Evolutionary conservation across 495 filamentous ascomycete genomes (phyloP).

Genomic region (Cairneyella variabilis): DNA sequence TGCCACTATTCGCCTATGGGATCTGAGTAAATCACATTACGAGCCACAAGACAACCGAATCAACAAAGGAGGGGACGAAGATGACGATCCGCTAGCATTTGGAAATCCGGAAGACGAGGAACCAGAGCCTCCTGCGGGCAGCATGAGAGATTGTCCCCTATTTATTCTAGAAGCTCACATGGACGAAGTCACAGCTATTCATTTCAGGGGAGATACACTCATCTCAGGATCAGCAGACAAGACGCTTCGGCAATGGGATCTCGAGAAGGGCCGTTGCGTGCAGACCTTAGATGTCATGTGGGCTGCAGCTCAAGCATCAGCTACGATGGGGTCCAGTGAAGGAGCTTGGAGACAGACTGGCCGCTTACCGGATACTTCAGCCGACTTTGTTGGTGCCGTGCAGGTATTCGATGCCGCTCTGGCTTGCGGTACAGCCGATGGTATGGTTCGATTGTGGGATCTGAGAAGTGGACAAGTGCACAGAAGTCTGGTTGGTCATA

Average conservation of each 20-base stretch:
- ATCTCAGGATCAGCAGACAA: conserved; percentile 97
- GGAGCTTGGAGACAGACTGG: conserved; percentile 54
- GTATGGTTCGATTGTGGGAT: conserved; percentile 98
- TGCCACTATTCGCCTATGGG: conserved; percentile 92
- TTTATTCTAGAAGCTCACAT: conserved; percentile 88
- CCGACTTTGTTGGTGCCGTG: conserved; percentile 91
- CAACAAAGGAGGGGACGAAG: conserved; percentile 61
- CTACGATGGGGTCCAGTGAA: conserved; percentile 51
- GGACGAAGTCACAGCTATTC: conserved; percentile 89
- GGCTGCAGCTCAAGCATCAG: conserved; percentile 89
- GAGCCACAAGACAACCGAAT: conserved; percentile 59
- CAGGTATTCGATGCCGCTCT: conserved; percentile 97
- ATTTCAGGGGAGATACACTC: conserved; percentile 82
- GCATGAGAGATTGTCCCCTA: conserved; percentile 81
- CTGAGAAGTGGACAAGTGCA: conserved; percentile 93
- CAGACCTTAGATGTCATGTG: conserved; percentile 99
- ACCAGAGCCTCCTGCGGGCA: conserved; percentile 60
- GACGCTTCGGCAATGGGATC: conserved; percentile 95
- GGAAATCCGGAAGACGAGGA: conserved; percentile 56
- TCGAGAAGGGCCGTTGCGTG: conserved; percentile 90
- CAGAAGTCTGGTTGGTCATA: conserved; percentile 92
- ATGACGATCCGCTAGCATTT: conserved; percentile 56
- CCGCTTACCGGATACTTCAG: conserved; percentile 59
- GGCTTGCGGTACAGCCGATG: conserved; percentile 97
- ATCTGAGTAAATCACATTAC: conserved; percentile 62